Conservation (phyloP, 176 grass and related monocot genomes). For the Leersia perrieri region DNA sequence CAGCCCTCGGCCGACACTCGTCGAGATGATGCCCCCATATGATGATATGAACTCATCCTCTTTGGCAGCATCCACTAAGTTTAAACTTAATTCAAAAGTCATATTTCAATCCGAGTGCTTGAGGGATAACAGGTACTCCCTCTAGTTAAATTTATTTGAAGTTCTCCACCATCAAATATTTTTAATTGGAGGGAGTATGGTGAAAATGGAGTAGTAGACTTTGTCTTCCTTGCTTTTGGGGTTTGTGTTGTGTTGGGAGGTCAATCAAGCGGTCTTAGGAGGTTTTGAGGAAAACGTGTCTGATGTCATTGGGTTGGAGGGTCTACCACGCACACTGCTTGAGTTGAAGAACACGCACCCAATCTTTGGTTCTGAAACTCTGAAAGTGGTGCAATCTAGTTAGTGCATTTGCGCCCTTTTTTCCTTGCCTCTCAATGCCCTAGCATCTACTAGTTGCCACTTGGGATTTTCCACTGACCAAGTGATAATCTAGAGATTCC, state of each 20-base stretch:
- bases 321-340: background rate
- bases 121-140: no score
- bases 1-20: no score
- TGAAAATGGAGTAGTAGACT: background rate
- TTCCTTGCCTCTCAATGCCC: background rate
- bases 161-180: no score
- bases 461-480: background rate
- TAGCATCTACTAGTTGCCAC: conserved; percentile 15
- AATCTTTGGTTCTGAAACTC: background rate
- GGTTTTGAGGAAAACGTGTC: background rate
- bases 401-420: background rate
- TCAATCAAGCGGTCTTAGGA: conserved; percentile 30
- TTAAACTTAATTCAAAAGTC: no score
- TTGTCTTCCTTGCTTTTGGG: background rate
- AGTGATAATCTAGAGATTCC: background rate
- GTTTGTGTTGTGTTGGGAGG: background rate
- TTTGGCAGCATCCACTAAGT: no score
- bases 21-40: no score
- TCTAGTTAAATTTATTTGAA: no score
- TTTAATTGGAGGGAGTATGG: no score
- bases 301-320: background rate
- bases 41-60: no score
- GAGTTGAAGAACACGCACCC: conserved; percentile 1
- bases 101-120: no score
- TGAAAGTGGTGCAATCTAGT: background rate